Base-by-base conservation (phyloP, 164 flowering plant species). In the Stephania cephalantha region DNA sequence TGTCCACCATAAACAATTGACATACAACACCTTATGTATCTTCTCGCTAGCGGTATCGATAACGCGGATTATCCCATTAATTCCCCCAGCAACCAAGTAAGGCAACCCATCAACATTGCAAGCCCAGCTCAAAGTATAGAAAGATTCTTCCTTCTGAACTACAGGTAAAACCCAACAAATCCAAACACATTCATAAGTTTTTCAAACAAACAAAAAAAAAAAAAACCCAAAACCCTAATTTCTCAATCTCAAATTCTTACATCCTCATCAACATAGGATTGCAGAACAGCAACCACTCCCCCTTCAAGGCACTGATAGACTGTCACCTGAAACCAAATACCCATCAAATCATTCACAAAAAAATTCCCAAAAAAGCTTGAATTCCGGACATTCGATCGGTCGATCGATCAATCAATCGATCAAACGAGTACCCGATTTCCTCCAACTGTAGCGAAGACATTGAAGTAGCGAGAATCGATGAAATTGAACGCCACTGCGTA, bases 61-160 rank as follows among this genome's bases (percentile, higher is more conserved):
- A 31, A 90, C 93, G 10, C 99, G 98, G 15, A 95, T 89, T 50
- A 92, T 86, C 46, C 99, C 99, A 85, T 92, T 90, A 79, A 87
- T 85, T 72, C 99, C 99, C 73, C 97, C 99, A 18, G 98, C 97
- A 67, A 91, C 94, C n/a, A 89, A 73, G 66, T 89, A 83, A 15
- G 99, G 93, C 2, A 76, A 75, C 35, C 95, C 97, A 74, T 90
- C 93, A 69, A 82, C 58, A 81, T 83, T 86, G 76, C 94, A 90
- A 2, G 98, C 99, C 99, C 99, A 95, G 80, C 91, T 90, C 46
- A 92, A 87, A 61, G 99, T 95, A 82, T 93, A 95, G 78, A 95
- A 95, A 2, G 97, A 92, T 81, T 95, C 99, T 64, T 95, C 99
- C 89, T 95, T 93, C 98, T 95, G 95, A 85, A 86, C 85, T 79